Evolutionary conservation across 2,329 filamentous ascomycete species (phyloP), one percentile per base, ranked within the genome.

Genomic region (Venturia carpophila): DNA sequence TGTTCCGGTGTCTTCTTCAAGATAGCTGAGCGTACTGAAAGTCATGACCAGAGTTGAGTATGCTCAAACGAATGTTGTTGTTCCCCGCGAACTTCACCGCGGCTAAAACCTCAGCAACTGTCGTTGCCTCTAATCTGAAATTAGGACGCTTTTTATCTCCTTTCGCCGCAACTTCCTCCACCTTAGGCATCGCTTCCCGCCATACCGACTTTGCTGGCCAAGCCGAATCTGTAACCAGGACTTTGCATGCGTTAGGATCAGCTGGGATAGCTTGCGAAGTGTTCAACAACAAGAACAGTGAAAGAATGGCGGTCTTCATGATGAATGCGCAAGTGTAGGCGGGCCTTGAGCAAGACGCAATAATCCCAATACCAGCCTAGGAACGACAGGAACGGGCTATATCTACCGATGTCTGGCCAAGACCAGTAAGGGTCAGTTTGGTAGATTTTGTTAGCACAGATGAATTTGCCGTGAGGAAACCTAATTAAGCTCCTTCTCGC

Each of bases 41-140:
- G 24, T 65, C 64, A 30, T 65, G 64, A 24, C 64, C 64, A 7
- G 41, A 49, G 27, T 65, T 65, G 4, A 65, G 34, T 34, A 65
- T 65, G 19, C 41, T 49, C 17, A 65, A 27, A 34, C 64, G 55
- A 62, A 65, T 45, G 24, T 63, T 65, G 17, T 65, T 41, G 13
- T 39, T 21, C 5, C 19, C 24, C 11, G 58, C 64, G n/a, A 65
- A 65, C 5, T 61, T 52, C 4, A 65, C 37, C 17, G 64, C 64
- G 5, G 55, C 56, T 17, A 30, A 3, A n/a, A 65, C 64, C n/a
- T 65, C 64, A 49, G 30, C 60, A 15, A 55, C 21, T 17, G 64
- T 24, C 6, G 56, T 49, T 21, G 56, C 64, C 4, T 61, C 58
- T n/a, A 65, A 21, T 62, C 37, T 39, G 9, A 43, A 64, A 64